Base-by-base conservation (phyloP, 768 basidiomycete genomes). In the Suillus americanus region DNA sequence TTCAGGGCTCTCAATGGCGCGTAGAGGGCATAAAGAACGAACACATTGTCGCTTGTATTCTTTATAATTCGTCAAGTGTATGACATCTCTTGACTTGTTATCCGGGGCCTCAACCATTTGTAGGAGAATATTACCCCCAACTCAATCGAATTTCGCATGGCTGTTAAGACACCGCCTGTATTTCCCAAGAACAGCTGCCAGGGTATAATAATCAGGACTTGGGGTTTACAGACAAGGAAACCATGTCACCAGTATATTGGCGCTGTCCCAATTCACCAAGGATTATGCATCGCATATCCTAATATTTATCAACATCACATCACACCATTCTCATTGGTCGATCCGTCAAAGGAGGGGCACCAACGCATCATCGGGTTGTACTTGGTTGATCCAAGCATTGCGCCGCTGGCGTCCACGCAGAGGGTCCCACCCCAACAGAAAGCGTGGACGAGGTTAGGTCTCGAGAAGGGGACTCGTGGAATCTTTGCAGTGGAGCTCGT, bases 1-100 rank as follows among this genome's bases (percentile, higher is more conserved):
- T 76, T 69, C 62, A 69, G 5, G 81, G 77, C 1, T 73, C 77
- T 13, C 71, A 70, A 16, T 86, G 84, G 84, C 82, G 81, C 54
- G 83, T 83, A 20, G 81, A 82, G 69, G 84, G 85, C 41, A 84
- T 85, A 83, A 71, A 77, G 63, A 83, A 82, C 62, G 85, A 86
- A 66, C 75, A 80, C 7, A 81, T 86, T 48, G 80, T 80, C 0
- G 83, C 84, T 1, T 82, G 79, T 64, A 80, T 78, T 1, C 72
- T 81, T 14, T 79, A 83, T 62, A 81, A 78, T 63, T 56, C 78
- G 28, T 74, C 78, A 48, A 69, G 73, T 13, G 85, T 85, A 62
- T 66, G 81, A 68, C 53, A 60, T 62, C 33, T 62, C 18, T 45
- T 50, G n/a, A 53, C 25, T 33, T 13, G 50, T 41, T 9, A 37